Percentiles rank a stretch among this genome's conserved stretches.
Evolutionary conservation across 805 yeast species (phyloP).

Genomic region (Saccharomycopsis malanga): DNA sequence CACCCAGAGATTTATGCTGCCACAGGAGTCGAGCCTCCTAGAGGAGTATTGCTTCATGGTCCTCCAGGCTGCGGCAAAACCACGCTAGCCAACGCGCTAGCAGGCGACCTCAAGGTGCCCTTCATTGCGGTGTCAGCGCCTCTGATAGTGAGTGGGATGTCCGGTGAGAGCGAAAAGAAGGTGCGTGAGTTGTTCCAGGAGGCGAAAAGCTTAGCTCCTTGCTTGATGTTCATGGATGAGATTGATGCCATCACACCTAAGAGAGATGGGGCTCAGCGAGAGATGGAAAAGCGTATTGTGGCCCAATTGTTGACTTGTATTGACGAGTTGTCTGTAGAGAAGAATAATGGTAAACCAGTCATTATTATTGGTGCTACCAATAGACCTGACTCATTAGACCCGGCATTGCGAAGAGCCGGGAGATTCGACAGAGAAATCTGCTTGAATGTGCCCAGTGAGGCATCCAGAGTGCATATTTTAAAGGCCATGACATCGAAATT

Average conservation of each 20-base stretch:
- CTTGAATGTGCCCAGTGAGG: conserved; percentile 89
- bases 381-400: conserved; percentile 90
- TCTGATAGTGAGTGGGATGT: conserved; percentile 95
- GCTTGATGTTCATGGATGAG: conserved; percentile 89
- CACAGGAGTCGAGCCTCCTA: conserved; percentile 91
- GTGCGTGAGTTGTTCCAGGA: conserved; percentile 89
- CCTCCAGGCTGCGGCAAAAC: conserved; percentile 99
- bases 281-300: conserved; percentile 95
- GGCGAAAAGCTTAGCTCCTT: conserved; percentile 85
- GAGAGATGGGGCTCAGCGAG: conserved; percentile 95
- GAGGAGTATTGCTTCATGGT: conserved; percentile 91
- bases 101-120: conserved; percentile 91
- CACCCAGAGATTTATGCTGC: conserved; percentile 88
- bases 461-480: conserved; percentile 68
- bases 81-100: conserved; percentile 90
- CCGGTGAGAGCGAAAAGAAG: conserved; percentile 97
- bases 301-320: conserved; percentile 92
- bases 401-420: conserved; percentile 94
- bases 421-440: conserved; percentile 93
- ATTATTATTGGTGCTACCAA: conserved; percentile 95
- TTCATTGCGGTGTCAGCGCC: conserved; percentile 91
- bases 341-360: conserved; percentile 89
- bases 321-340: conserved; percentile 84
- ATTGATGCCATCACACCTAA: conserved; percentile 95
- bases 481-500: conserved; percentile 62